Evolutionary conservation across 2,329 filamentous ascomycete genomes (phyloP), one percentile per base, ranked within the genome.

Genomic region (Calonectria pteridis): DNA sequence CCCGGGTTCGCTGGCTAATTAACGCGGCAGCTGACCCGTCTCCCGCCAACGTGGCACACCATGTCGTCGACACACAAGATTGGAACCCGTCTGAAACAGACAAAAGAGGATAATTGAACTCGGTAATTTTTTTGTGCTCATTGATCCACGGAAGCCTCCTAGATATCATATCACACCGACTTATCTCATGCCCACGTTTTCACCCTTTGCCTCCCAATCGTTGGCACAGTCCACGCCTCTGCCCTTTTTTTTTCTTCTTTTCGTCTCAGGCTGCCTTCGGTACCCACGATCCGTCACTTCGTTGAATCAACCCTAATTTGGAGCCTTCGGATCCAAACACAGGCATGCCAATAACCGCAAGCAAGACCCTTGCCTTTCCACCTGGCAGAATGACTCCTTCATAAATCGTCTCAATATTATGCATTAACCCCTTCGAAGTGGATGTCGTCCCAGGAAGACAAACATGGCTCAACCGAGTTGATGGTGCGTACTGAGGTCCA

Each of bases 21-120:
- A 28, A 62, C 55, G 20, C 55, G 55, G 55, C 55, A 40, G 33
- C n/a, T 28, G 55, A 37, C n/a, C 43, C 43, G 43, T 46, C 20
- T 46, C 55, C 55, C 55, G 33, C 26, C 55, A 62, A 62, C 33
- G 33, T 62, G 33, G 55, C 55, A 62, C 55, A 35, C 55, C 55
- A 62, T 26, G 33, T 28, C 35, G 55, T 37, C n/a, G 35, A 62
- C 55, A 62, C 31, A 26, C 23, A 62, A 28, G 13, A 37, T 40
- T 35, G 35, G 55, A 37, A 40, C 37, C 35, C 7, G 23, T 28
- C 31, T 28, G 55, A 40, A 40, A 62, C 33, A 29, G 18, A n/a
- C 18, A n/a, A 43, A 6, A 23, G 16, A 16, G 23, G 14, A 40
- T 6, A 62, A 16, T 23, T 62, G 55, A 40, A 62, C 35, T 62